These are phyloP conservation scores for Kwoniella botswanensis DNA, from an alignment of 768 basidiomycete species.

Conservation along the genomic window DNA sequence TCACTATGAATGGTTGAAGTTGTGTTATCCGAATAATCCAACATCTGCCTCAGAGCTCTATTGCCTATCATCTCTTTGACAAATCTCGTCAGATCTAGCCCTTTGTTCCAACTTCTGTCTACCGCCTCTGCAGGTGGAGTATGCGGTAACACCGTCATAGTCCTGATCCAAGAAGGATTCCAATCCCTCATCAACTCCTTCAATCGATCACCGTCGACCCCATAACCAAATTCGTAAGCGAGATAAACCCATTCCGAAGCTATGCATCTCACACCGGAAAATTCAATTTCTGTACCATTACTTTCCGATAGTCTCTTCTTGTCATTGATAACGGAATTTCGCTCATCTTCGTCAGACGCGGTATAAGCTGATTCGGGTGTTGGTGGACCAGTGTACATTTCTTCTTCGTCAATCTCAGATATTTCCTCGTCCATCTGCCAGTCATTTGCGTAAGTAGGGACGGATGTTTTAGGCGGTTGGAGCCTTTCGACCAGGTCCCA, in stretches of 20 bases:
- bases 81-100: slow-evolving; percentile 21
- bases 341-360: slow-evolving; percentile 9
- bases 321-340: not conserved
- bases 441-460: slow-evolving; percentile 29
- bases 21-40: not conserved
- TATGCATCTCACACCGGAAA: slow-evolving; percentile 20
- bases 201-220: not conserved
- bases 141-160: not conserved
- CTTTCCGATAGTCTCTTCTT: not conserved
- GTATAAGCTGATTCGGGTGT: slow-evolving; percentile 35
- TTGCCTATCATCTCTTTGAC: slow-evolving; percentile 32
- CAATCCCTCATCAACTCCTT: slow-evolving; percentile 10
- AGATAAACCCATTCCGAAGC: slow-evolving; percentile 33
- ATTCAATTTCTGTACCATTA: slow-evolving; percentile 21
- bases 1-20: not conserved
- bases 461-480: slow-evolving; percentile 16
- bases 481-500: slow-evolving; percentile 41
- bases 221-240: slow-evolving; percentile 3
- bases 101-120: slow-evolving; percentile 1
- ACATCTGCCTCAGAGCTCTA: slow-evolving; percentile 17
- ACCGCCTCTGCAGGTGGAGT: slow-evolving; percentile 5
- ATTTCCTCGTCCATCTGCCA: slow-evolving; percentile 38
- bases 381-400: slow-evolving; percentile 37
- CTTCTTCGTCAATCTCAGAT: slow-evolving; percentile 37
- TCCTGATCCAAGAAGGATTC: slow-evolving; percentile 23